Percentiles rank a stretch among this genome's conserved stretches.
phyloP scores from a whole-genome alignment of 2,329 filamentous ascomycete genomes.

The Claviceps fusiformis region DNA sequence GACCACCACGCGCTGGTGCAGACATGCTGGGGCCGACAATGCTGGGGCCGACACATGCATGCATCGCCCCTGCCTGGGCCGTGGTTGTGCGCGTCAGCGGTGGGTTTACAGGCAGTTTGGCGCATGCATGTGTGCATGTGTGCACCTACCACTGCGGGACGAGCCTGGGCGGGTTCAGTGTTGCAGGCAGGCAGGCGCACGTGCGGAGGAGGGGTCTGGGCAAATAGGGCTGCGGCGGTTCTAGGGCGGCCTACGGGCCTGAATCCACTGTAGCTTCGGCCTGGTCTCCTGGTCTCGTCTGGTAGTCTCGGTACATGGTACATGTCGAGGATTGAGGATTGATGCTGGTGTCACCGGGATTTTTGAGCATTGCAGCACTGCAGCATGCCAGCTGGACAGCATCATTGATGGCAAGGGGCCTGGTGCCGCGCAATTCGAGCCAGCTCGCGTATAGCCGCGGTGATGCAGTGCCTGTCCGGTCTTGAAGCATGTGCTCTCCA shows the following conservation, averaged over 20 bases:
- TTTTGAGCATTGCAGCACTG: too few species aligned
- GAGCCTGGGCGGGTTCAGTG: not conserved
- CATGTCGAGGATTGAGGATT: too few species aligned
- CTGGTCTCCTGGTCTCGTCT: too few species aligned
- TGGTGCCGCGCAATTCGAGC: not conserved
- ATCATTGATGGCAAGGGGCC: too few species aligned
- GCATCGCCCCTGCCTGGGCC: not conserved
- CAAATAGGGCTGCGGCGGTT: constrained; percentile 7
- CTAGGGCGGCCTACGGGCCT: too few species aligned
- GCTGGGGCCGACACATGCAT: too few species aligned
- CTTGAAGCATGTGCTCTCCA: not conserved
- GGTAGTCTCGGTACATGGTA: too few species aligned
- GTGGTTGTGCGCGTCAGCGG: not conserved
- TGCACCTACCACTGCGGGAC: too few species aligned
- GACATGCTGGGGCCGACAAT: too few species aligned
- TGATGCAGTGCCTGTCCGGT: not conserved
- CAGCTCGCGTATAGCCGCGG: not conserved
- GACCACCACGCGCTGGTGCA: too few species aligned
- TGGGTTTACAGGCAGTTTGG: not conserved
- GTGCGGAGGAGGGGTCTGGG: constrained; percentile 5
- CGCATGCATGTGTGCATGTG: too few species aligned
- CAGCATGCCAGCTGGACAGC: not conserved
- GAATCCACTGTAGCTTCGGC: too few species aligned
- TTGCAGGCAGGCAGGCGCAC: not conserved
- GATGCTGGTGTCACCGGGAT: not conserved